These are phyloP conservation scores for Nitzschia putrida DNA, from an alignment of 108 stramenopile species.

Conservation along the genomic window DNA sequence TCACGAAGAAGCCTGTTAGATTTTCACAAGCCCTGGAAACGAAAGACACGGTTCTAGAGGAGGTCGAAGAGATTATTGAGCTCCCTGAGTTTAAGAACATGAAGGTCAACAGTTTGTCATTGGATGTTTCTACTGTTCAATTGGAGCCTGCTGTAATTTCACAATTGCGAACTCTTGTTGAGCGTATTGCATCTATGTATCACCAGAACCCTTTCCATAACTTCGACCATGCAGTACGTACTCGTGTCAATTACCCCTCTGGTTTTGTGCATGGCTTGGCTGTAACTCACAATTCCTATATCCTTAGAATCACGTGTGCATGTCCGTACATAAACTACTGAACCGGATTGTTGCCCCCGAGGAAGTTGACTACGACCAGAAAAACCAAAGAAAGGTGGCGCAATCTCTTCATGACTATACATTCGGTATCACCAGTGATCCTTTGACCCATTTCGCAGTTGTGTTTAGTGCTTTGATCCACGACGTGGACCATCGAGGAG, in stretches of 20 bases:
- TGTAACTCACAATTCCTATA: background rate
- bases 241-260: background rate
- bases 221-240: constrained; percentile 22
- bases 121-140: background rate
- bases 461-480: constrained; percentile 32
- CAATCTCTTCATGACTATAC: constrained; percentile 30
- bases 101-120: background rate
- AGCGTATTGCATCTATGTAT: constrained; percentile 13
- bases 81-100: constrained; percentile 2
- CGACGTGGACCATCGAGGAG: constrained; percentile 32
- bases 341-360: constrained; percentile 24
- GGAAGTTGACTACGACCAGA: constrained; percentile 8
- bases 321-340: constrained; percentile 45
- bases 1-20: no score
- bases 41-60: background rate
- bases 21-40: background rate
- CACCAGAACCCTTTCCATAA: constrained; percentile 25
- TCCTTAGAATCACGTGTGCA: constrained; percentile 27
- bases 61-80: constrained; percentile 9
- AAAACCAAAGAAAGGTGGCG: constrained; percentile 1
- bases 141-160: background rate
- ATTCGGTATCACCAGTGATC: constrained; percentile 46
- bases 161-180: constrained; percentile 2
- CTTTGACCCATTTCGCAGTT: constrained; percentile 34
- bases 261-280: background rate